Evolutionary conservation across 331 rosid genomes (phyloP), one percentile per base, ranked within the genome.

Genomic region (Spiraea crenata): DNA sequence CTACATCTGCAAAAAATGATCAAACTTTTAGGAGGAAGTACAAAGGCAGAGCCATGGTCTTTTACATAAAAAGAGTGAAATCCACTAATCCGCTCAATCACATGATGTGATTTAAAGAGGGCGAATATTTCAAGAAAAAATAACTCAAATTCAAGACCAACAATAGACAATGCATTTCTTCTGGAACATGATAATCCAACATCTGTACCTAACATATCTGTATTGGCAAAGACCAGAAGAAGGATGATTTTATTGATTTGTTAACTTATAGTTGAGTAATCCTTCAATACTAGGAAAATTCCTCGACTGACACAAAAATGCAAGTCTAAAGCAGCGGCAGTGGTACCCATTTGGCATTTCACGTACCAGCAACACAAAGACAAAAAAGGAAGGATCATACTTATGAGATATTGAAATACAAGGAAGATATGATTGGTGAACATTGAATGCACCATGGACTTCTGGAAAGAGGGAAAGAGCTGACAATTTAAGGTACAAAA

Each of bases 1-100:
- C 97, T 37, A 91, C 82, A 82, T 85, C 99, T 91, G 91, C 84
- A 75, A 78, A 70, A 16, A 70, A 74, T 65, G 34, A 67, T 44
- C 49, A 48, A 60, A 70, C 42, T 54, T 63, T 67, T 73, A 76
- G 72, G 78, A 54, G 39, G 37, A 73, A 47, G 20, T 49, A 31
- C 9, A 0, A 12, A 52, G 34, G 55, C 50, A 66, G 51, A 41
- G 41, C 41, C 35, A 39, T 12, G 38, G 5, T 41, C 44, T 12
- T 42, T 9, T 5, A n/a, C 12, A 52, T 41, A 49, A 59, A 49
- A 20, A 12, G 40, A 69, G 35, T 57, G 7, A 35, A 74, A 63
- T 47, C 55, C 40, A 42, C 46, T 46, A 39, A 57, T 57, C 44
- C 34, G 37, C 47, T 69, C 50, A 76, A 46, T 20, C 54, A 39